Base-by-base conservation (phyloP, 768 basidiomycete genomes). In the Podaxis mareebaensis region DNA sequence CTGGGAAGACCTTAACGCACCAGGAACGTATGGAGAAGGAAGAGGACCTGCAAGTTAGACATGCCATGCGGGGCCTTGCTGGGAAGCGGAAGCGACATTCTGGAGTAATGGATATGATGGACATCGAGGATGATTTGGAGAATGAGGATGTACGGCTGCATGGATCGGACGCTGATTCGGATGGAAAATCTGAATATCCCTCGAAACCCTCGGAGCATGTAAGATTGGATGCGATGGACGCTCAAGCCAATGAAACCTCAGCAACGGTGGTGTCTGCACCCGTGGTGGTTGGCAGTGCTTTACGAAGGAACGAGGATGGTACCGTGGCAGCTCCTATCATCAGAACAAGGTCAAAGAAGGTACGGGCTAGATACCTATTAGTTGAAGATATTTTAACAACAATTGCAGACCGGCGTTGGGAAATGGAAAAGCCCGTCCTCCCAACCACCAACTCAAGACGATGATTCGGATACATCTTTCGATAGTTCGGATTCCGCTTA, bases 401-500 rank as follows among this genome's bases (percentile, higher is more conserved):
- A 20, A 67, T 68, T 36, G 75, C 77, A 51, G 80, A 79, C 56
- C 90, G 89, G 90, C 83, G 75, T 51, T 71, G 68, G 56, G 69
- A 64, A 66, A 67, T 72, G 22, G 67, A 48, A 20, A 30, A 24
- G 11, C 17, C 44, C 33, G 22, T 42, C 10, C 49, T 39, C 40
- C 10, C 46, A 56, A 51, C 20, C 6, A 51, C 3, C 66, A 7
- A 53, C 56, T 58, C 67, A 65, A 40, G 74, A 70, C 13, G 74
- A 72, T 38, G 77, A 79, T 30, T 81, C 84, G 3, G 87, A 88
- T 57, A 78, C 81, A 2, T 90, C 87, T 2, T 92, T 89, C 67
- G 89, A 92, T 72, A 93, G 88, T 69, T 93, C 91, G 8, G 88
- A 92, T 72, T 91, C 89, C 38, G 86, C 79, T n/a, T 80, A 87